A percentile compares a stretch with the other conserved stretches of the same genome.
phyloP scores from a whole-genome alignment of 495 filamentous ascomycete genomes.

The Saxophila tyrrhenica region DNA sequence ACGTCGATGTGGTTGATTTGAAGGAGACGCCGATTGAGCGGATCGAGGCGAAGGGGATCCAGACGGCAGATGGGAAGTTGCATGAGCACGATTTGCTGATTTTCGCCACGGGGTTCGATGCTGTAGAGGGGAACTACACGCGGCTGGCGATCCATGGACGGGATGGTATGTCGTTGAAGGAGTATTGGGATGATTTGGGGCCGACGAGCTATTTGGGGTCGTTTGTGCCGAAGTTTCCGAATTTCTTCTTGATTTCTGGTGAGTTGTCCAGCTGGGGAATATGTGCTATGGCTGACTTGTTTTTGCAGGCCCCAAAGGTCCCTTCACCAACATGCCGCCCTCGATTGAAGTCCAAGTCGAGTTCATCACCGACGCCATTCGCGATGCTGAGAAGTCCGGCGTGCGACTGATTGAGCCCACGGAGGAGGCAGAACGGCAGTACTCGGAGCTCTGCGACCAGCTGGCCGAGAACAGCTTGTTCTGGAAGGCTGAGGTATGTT shows the following conservation, averaged over 20 bases:
- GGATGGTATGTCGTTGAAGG: conserved; percentile 4
- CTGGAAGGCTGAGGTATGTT: conserved; percentile 2
- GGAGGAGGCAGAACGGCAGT: conserved; percentile 6
- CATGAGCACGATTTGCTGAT: conserved; percentile 18
- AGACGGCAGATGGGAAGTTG: background rate
- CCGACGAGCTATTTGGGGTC: conserved; percentile 15
- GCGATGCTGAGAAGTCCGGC: background rate
- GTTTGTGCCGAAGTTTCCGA: conserved; percentile 13
- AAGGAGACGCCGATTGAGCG: conserved; percentile 13
- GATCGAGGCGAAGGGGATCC: conserved; percentile 6
- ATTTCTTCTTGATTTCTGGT: conserved; percentile 5
- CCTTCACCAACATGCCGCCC: conserved; percentile 7
- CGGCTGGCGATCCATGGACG: conserved; percentile 8
- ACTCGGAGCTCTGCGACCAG: conserved; percentile 5
- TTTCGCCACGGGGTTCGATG: conserved; percentile 21
- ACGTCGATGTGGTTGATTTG: conserved; percentile 16
- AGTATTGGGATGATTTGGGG: conserved; percentile 10
- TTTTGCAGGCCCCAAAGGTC: conserved; percentile 6
- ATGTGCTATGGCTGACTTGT: background rate
- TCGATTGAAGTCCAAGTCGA: conserved; percentile 7
- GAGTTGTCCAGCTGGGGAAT: background rate
- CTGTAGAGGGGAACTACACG: conserved; percentile 5
- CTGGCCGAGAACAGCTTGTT: conserved; percentile 7
- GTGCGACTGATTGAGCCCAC: background rate
- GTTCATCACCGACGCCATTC: conserved; percentile 4